Evolutionary conservation across 108 stramenopile genomes (phyloP).

Genomic region (Pinguiococcus pyrenoidosus): DNA sequence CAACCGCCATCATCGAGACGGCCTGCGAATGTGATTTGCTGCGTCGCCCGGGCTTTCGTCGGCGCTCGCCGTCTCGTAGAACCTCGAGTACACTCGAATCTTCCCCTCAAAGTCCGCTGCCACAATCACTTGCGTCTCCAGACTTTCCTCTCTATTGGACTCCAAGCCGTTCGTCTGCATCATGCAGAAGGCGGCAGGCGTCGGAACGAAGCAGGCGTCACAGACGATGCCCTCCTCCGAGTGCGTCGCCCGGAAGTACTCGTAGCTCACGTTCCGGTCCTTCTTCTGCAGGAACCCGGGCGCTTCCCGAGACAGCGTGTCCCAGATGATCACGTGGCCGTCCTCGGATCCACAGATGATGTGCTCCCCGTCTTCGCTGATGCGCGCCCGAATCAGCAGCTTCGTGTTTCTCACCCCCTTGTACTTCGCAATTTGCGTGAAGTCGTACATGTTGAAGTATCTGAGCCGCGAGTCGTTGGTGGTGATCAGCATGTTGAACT

Average conservation of each 20-base stretch:
- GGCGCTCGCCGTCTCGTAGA: no score
- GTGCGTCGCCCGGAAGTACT: conserved; percentile 15
- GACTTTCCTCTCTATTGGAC: background rate
- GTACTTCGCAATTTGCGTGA: conserved; percentile 46
- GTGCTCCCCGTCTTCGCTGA: conserved; percentile 39
- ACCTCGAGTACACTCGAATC: conserved; percentile 7
- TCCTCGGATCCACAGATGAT: conserved; percentile 54
- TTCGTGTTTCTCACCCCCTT: conserved; percentile 53
- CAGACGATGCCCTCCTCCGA: conserved; percentile 9
- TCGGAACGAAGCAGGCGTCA: conserved; percentile 15
- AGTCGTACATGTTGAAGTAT: conserved; percentile 50
- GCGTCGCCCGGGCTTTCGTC: no score
- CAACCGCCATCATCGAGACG: no score
- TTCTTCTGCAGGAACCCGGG: background rate
- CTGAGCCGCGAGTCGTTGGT: conserved; percentile 60
- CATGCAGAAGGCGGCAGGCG: conserved; percentile 7
- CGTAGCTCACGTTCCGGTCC: conserved; percentile 14
- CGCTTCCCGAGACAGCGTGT: conserved; percentile 18
- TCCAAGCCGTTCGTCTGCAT: conserved; percentile 3
- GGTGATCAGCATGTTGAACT: conserved; percentile 52
- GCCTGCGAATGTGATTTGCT: no score
- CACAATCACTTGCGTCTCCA: conserved; percentile 15
- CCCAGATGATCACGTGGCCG: conserved; percentile 49
- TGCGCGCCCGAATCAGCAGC: conserved; percentile 40
- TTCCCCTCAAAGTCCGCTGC: conserved; percentile 15